Conservation (phyloP, 192 early-diverging fungal genomes). For the Podila minutissima region DNA sequence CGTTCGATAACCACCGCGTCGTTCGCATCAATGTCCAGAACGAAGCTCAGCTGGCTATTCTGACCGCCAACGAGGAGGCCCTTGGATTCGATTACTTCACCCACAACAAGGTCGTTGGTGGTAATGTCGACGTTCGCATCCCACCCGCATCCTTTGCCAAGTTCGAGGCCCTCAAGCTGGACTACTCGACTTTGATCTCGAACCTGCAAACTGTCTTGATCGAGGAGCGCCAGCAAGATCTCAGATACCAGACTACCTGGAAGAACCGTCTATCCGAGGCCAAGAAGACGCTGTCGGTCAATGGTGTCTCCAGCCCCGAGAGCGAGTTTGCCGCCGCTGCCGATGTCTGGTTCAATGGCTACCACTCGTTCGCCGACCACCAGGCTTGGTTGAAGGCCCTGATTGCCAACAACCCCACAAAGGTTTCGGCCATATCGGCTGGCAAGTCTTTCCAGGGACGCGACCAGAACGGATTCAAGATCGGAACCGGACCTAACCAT, state of each 20-base stretch:
- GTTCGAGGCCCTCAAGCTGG: slow-evolving; percentile 37
- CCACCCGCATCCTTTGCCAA: slow-evolving; percentile 20
- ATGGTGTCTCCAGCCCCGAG: background rate
- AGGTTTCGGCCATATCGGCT: slow-evolving; percentile 28
- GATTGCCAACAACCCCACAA: slow-evolving; percentile 27
- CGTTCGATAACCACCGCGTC: slow-evolving; percentile 52
- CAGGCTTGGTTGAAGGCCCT: slow-evolving; percentile 26
- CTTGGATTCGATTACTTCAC: slow-evolving; percentile 40
- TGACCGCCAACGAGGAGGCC: slow-evolving; percentile 20
- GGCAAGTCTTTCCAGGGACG: slow-evolving; percentile 34
- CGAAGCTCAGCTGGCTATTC: slow-evolving; percentile 24
- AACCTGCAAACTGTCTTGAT: slow-evolving; percentile 60
- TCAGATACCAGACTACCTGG: slow-evolving; percentile 22
- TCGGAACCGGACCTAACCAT: slow-evolving; percentile 38
- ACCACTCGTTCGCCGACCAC: slow-evolving; percentile 42
- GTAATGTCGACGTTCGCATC: slow-evolving; percentile 47
- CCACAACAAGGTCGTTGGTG: slow-evolving; percentile 40
- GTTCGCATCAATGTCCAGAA: slow-evolving; percentile 46
- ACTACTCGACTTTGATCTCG: slow-evolving; percentile 49
- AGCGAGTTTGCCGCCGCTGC: slow-evolving; percentile 1
- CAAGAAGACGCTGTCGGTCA: slow-evolving; percentile 2
- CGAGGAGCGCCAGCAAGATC: slow-evolving; percentile 40
- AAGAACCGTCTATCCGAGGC: background rate
- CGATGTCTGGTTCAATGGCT: slow-evolving; percentile 36
- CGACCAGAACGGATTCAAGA: slow-evolving; percentile 36